phyloP scores from a whole-genome alignment of 139 green algal genomes.

The Mychonastes homosphaera region DNA sequence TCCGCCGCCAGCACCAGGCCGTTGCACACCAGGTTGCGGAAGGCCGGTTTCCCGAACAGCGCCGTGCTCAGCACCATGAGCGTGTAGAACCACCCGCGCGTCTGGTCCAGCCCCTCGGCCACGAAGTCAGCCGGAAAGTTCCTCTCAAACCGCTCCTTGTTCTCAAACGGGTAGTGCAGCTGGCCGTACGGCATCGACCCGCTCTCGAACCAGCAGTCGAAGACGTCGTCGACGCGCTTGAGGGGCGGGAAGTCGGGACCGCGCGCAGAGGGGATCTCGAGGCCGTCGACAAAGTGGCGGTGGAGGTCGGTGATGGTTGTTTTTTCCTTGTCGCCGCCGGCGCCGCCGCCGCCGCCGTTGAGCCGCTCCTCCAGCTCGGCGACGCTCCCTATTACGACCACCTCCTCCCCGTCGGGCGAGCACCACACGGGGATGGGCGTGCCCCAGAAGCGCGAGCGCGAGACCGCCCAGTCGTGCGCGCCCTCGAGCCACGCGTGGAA shows the following conservation, averaged over 20 bases:
- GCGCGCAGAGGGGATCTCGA: conserved; percentile 81
- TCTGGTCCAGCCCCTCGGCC: conserved; percentile 92
- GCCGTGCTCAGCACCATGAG: conserved; percentile 98
- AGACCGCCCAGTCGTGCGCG: conserved; percentile 82
- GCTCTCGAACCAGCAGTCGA: conserved; percentile 99
- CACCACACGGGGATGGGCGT: conserved; percentile 95
- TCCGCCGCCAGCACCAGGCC: conserved; percentile 93
- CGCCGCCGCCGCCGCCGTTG: too few relatives aligned
- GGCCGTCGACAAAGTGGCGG: conserved; percentile 94
- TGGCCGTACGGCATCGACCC: conserved; percentile 94
- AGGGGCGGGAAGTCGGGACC: conserved; percentile 57
- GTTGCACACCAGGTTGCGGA: conserved; percentile 99
- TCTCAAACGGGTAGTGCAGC: conserved; percentile 99
- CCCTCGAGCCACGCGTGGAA: conserved; percentile 99
- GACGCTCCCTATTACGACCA: conserved; percentile 74
- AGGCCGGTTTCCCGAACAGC: conserved; percentile 95
- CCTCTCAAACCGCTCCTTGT: conserved; percentile 82
- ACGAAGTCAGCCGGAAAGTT: conserved; percentile 94
- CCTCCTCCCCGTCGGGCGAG: conserved; percentile 75
- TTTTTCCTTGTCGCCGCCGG: background rate
- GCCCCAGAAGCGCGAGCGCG: conserved; percentile 86
- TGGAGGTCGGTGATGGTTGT: conserved; percentile 79
- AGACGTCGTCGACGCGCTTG: conserved; percentile 88
- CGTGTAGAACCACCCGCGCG: conserved; percentile 97
- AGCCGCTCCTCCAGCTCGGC: conserved; percentile 80